Conservation (phyloP, 768 basidiomycete species). For the Suillus lakei region DNA sequence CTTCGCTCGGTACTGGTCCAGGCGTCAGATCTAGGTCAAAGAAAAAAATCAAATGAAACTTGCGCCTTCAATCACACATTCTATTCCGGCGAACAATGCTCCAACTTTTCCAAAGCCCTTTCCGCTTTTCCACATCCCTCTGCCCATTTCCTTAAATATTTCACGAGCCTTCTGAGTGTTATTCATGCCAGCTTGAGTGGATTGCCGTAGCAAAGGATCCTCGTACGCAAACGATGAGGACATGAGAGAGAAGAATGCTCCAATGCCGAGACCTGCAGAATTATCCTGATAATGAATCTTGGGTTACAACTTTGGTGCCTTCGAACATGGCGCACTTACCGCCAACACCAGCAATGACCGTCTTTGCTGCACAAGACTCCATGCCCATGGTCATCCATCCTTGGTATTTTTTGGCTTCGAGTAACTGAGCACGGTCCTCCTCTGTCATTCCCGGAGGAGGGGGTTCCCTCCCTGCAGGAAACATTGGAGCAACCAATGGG, state of each 20-base stretch:
- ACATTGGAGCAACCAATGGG: constrained; percentile 68
- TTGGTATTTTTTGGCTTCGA: constrained; percentile 81
- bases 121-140: constrained; percentile 87
- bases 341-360: constrained; percentile 76
- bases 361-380: constrained; percentile 89
- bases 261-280: constrained; percentile 80
- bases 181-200: constrained; percentile 57
- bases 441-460: constrained; percentile 83
- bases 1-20: constrained; percentile 85
- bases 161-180: constrained; percentile 80
- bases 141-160: constrained; percentile 94
- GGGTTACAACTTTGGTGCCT: constrained; percentile 4
- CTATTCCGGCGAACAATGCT: constrained; percentile 91
- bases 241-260: constrained; percentile 97
- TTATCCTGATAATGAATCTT: constrained; percentile 10
- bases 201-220: constrained; percentile 80
- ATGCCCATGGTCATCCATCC: constrained; percentile 69
- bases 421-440: constrained; percentile 70
- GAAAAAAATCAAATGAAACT: constrained; percentile 38
- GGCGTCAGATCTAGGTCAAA: constrained; percentile 8
- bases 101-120: constrained; percentile 96
- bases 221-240: constrained; percentile 94
- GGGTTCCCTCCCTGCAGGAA: constrained; percentile 85
- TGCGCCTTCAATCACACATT: constrained; percentile 94
- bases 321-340: constrained; percentile 54